Percentiles rank a stretch among this genome's conserved stretches.
Conservation (phyloP, 306 rosid genomes). For the Pyrus betulifolia region DNA sequence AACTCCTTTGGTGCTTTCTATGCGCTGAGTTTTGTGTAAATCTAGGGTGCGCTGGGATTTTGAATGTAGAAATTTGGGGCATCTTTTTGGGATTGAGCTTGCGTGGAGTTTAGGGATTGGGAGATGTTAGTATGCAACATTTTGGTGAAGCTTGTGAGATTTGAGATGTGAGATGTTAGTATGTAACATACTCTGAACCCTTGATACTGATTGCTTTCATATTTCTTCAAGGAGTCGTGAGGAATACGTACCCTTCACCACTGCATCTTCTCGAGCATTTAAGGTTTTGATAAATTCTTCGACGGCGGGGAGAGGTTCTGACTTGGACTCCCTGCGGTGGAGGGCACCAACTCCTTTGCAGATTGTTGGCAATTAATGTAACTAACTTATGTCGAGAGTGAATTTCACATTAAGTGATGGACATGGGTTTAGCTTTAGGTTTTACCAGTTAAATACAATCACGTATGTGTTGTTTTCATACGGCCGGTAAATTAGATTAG, state of each 20-base stretch:
- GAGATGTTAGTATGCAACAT: too few species aligned
- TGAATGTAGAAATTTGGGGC: too few species aligned
- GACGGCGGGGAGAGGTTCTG: not conserved
- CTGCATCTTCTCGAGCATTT: not conserved
- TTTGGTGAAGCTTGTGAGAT: too few species aligned
- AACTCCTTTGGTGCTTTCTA: too few species aligned
- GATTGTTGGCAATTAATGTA: not conserved
- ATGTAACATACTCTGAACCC: too few species aligned
- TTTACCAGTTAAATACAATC: not conserved
- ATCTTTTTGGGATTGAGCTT: too few species aligned
- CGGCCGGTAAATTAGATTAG: not conserved
- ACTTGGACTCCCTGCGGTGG: not conserved
- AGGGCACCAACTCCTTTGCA: not conserved
- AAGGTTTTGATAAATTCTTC: not conserved
- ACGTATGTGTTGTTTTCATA: not conserved
- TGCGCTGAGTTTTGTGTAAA: too few species aligned
- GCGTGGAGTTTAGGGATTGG: too few species aligned
- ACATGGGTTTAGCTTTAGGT: not conserved
- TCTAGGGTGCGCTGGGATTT: too few species aligned
- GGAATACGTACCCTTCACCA: not conserved
- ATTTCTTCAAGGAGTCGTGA: not conserved
- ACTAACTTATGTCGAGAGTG: too few species aligned
- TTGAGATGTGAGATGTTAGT: too few species aligned
- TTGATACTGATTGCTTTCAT: not conserved
- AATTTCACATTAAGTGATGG: not conserved